Evolutionary conservation across 768 basidiomycete genomes (phyloP), one percentile per base, ranked within the genome.

Genomic region (Pleurotus platypus): DNA sequence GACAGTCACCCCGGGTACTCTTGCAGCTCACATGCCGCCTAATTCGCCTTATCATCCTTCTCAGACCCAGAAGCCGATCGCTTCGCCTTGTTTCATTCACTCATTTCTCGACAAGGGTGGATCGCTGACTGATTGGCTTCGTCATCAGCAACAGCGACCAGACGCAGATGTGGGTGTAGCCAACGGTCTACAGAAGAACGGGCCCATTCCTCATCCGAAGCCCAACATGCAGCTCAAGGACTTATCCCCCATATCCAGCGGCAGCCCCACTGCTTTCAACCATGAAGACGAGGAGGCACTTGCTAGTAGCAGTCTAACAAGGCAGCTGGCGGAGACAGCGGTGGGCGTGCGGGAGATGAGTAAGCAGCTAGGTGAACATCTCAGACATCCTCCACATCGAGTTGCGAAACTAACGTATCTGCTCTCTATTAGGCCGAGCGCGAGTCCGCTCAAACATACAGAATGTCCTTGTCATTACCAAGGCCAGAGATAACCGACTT

Each of bases 291-390:
- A 88, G 26, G 86, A 90, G 20, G 87, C 86, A 46, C 85, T 83
- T 60, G 82, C 81, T 1, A 81, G 83, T 43, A 35, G 30, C 30
- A 95, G 87, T 67, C 72, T 98, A 64, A 98, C 97, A 5, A 88
- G 83, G 67, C 92, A 94, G 63, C 79, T 99, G 12, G 97, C 96
- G 6, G 96, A 96, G 75, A 99, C 97, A 16, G 97, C 97, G 15
- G 92, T 94, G 11, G 90, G 94, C 39, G 97, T 99, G 9, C 82
- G 97, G 48, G 97, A 99, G 73, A 95, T 98, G 94, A 96, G 94
- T 83, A 96, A 96, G 71, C 92, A 96, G 70, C 86, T 99, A 15
- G 97, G 96, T 93, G 63, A 66, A 80, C 74, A 26, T 35, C 30
- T 35, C 30, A 35, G 8, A 35, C 30, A 11, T 35, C 11, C 30